Evolutionary conservation across 495 filamentous ascomycete species (phyloP).

Genomic region (Cryomyces antarcticus): DNA sequence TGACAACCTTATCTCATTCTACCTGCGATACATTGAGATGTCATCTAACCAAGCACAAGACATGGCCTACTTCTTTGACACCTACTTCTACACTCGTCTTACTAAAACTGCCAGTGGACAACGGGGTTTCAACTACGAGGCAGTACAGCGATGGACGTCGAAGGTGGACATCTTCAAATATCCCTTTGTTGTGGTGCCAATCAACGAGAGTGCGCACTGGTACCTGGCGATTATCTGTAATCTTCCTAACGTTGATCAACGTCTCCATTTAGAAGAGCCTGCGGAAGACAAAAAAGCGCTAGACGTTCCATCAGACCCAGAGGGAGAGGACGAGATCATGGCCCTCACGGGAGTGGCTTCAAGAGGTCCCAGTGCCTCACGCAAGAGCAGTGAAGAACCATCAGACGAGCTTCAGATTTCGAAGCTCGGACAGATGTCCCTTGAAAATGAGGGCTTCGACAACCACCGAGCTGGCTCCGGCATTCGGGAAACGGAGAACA

Average conservation of each 20-base stretch:
- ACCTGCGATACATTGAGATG: conserved; percentile 29
- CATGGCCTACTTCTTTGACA: conserved; percentile 72
- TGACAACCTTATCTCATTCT: conserved; percentile 79
- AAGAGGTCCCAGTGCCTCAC: no score
- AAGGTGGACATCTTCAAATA: conserved; percentile 68
- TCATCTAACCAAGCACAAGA: conserved; percentile 28
- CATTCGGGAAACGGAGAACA: no score
- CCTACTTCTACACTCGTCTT: conserved; percentile 71
- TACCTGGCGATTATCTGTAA: conserved; percentile 95
- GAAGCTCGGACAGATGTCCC: no score
- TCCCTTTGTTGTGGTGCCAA: conserved; percentile 79
- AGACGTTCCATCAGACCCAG: no score
- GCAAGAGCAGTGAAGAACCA: no score
- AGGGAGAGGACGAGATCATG: no score
- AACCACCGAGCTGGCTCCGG: no score
- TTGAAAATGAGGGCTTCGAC: no score
- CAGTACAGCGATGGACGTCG: conserved; percentile 74
- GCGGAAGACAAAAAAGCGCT: no score
- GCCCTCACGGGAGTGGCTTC: no score
- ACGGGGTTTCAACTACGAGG: conserved; percentile 51
- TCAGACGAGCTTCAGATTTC: no score
- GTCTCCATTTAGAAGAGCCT: no score
- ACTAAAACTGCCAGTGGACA: conserved; percentile 33
- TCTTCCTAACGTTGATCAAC: conserved; percentile 29
- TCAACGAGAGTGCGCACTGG: conserved; percentile 78